phyloP scores from a whole-genome alignment of 192 early-diverging fungal genomes.

The Oehlia diaphana region DNA sequence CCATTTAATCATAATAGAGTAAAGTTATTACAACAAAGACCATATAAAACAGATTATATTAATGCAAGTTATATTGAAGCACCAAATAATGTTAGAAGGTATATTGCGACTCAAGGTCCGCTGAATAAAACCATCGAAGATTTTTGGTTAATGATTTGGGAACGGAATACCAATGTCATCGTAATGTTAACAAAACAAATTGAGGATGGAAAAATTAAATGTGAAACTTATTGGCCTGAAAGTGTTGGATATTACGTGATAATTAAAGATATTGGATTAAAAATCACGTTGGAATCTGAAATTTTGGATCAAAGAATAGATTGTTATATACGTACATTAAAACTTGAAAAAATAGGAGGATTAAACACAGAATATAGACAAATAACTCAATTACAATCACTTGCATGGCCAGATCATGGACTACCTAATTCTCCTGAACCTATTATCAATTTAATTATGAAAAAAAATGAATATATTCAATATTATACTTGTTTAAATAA shows the following conservation, averaged over 20 bases:
- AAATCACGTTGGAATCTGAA: slow-evolving; percentile 46
- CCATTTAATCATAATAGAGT: slow-evolving; percentile 34
- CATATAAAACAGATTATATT: slow-evolving; percentile 67
- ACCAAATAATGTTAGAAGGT: slow-evolving; percentile 50
- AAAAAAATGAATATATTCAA: slow-evolving; percentile 21
- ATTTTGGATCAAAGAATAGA: slow-evolving; percentile 40
- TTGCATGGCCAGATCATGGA: slow-evolving; percentile 82
- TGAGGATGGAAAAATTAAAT: slow-evolving; percentile 76
- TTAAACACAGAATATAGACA: slow-evolving; percentile 26
- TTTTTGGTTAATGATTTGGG: slow-evolving; percentile 92
- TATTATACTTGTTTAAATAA: neutral
- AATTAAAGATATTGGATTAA: slow-evolving; percentile 44
- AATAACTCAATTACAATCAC: slow-evolving; percentile 74
- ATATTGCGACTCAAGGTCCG: slow-evolving; percentile 90
- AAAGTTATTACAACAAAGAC: slow-evolving; percentile 11
- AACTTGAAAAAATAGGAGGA: slow-evolving; percentile 25
- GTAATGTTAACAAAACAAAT: slow-evolving; percentile 84
- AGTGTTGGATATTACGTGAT: slow-evolving; percentile 32
- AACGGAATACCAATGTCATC: slow-evolving; percentile 69
- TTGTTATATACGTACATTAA: slow-evolving; percentile 45
- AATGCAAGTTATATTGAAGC: slow-evolving; percentile 75
- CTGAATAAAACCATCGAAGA: slow-evolving; percentile 70
- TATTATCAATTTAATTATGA: slow-evolving; percentile 14
- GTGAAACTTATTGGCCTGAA: slow-evolving; percentile 83
- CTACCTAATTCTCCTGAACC: slow-evolving; percentile 53